Percentiles rank a stretch among this genome's conserved stretches.
phyloP scores from a whole-genome alignment of 2,329 filamentous ascomycete genomes.

The Proliferodiscus dingleyae region DNA sequence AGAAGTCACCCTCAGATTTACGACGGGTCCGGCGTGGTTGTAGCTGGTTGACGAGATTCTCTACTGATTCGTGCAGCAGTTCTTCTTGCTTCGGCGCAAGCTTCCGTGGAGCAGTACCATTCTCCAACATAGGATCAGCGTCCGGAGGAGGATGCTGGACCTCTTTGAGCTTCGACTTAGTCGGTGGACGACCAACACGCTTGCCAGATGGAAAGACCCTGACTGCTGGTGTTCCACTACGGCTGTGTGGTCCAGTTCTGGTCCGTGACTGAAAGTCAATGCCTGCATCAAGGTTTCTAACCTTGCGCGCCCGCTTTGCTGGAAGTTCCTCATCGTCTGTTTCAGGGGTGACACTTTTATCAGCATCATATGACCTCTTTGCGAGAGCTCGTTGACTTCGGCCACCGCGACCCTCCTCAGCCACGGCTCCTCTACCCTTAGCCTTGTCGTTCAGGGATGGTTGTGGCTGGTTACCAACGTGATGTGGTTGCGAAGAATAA shows the following conservation, averaged over 20 bases:
- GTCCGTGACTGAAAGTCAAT: slow-evolving; percentile 11
- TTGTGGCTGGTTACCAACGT: slow-evolving; percentile 55
- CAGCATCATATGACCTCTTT: slow-evolving; percentile 20
- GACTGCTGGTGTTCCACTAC: slow-evolving; percentile 19
- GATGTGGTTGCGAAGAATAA: slow-evolving; percentile 53
- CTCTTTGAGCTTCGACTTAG: slow-evolving; percentile 27
- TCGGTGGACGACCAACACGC: slow-evolving; percentile 29
- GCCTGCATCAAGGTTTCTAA: slow-evolving; percentile 19
- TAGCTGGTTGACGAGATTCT: slow-evolving; percentile 21
- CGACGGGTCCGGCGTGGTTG: not conserved
- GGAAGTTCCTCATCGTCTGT: slow-evolving; percentile 25
- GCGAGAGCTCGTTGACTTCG: slow-evolving; percentile 22
- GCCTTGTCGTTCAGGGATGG: slow-evolving; percentile 11
- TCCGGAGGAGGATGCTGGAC: slow-evolving; percentile 19
- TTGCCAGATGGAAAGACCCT: slow-evolving; percentile 29
- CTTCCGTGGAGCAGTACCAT: slow-evolving; percentile 12
- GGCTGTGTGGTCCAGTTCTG: slow-evolving; percentile 12
- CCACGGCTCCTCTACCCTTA: slow-evolving; percentile 9
- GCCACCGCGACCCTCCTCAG: slow-evolving; percentile 21
- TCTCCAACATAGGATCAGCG: slow-evolving; percentile 9
- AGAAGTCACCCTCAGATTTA: slow-evolving; percentile 4
- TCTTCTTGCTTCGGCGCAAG: slow-evolving; percentile 21
- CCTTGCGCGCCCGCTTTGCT: slow-evolving; percentile 25
- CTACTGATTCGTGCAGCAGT: slow-evolving; percentile 23
- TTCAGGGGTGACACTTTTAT: slow-evolving; percentile 20